Percentiles rank a stretch among this genome's conserved stretches.
phyloP scores from a whole-genome alignment of 2,329 filamentous ascomycete species.

The Calonectria pseudoreteaudii region DNA sequence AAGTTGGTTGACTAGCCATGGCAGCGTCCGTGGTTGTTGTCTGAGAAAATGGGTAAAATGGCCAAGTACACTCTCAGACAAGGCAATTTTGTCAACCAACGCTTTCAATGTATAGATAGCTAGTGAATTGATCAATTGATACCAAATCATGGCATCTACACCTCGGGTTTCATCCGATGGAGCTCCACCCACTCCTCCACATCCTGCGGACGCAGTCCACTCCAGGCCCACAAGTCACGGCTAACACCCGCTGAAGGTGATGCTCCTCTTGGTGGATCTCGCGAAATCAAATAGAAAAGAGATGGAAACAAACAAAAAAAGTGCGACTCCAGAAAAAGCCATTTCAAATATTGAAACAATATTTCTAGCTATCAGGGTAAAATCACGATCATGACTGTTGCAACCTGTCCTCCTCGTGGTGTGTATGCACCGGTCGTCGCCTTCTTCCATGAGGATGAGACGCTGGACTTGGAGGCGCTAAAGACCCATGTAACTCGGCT shows the following conservation, averaged over 20 bases:
- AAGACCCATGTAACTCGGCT: constrained; percentile 68
- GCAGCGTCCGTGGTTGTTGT: too few relatives aligned
- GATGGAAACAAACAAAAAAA: not conserved
- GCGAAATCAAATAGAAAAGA: not conserved
- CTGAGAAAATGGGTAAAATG: not conserved
- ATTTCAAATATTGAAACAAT: not conserved
- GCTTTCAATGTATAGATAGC: not conserved
- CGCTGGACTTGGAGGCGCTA: constrained; percentile 65
- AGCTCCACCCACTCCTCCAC: not conserved
- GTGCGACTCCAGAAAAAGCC: not conserved
- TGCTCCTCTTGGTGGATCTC: not conserved
- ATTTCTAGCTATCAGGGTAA: not conserved
- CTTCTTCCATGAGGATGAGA: constrained; percentile 69
- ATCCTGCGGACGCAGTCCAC: not conserved
- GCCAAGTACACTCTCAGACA: not conserved
- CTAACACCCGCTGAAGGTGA: not conserved
- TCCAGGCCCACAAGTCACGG: not conserved
- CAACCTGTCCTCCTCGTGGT: constrained; percentile 47
- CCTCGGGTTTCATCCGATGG: not conserved
- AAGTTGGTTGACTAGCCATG: not conserved
- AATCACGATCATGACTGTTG: not conserved
- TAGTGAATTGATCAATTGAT: not conserved
- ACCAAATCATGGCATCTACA: not conserved
- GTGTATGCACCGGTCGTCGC: constrained; percentile 73
- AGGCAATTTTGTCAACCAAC: not conserved